Evolutionary conservation across 495 filamentous ascomycete species (phyloP), one percentile per base, ranked within the genome.

Genomic region (Hyaloscypha bicolor): DNA sequence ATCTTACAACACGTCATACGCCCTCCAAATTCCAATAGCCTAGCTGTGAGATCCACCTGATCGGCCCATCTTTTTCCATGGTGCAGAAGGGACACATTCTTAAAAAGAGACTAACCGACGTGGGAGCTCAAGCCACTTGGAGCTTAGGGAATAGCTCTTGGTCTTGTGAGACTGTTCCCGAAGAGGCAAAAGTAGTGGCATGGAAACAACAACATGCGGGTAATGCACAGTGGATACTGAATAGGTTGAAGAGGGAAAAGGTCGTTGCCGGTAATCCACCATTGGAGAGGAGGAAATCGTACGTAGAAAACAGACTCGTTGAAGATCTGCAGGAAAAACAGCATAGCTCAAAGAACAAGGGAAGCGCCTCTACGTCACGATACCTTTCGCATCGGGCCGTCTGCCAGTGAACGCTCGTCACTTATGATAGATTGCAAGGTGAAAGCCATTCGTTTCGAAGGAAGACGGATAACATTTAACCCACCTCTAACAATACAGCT

Each of bases 401-500:
- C 42, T 48, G 42, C 1, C 11, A 19, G 16, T 48, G 42, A 48
- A 12, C 3, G 16, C 16, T 48, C 11, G 42, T 48, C 42, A 16
- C 16, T 48, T 14, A 12, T 19, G 42, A 19, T 48, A 48, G 42
- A 48, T 1, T 48, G 16, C 16, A 48, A 48, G 9, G 42, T 11
- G 11, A 48, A 48, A 48, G 42, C 42, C 42, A 48, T 56, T 29
- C 6, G 11, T 56, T 56, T 30, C 53, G 30, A 6, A 30, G 19
- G 9, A n/a, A 19, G 16, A 48, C 42, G 42, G 42, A 48, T n/a
- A 56, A 30, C 21, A 9, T 9, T 25, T 32, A 56, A 56, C 53
- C 53, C 53, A 56, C 53, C 53, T 56, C 53, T 56, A 32, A 56
- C 4, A 56, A 30, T 30, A 56, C 22, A 56, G 21, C 53, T 56